Evolutionary conservation across 805 yeast species (phyloP).

Genomic region (Kodamaea kaohsiungensis): DNA sequence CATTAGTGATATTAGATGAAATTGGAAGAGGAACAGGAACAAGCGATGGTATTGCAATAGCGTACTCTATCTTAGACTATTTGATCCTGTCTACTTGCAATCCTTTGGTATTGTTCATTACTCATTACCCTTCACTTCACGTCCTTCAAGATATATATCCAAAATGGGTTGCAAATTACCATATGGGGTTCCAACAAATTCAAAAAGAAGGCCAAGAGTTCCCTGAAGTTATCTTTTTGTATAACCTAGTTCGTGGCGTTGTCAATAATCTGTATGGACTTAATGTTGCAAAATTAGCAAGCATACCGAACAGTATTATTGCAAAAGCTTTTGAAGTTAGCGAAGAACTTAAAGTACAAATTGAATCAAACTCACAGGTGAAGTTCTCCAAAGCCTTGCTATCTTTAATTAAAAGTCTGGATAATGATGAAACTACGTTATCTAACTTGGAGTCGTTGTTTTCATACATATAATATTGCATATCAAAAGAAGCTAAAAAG

Average conservation of each 20-base stretch:
- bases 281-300: constrained; percentile 80
- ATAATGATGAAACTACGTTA: background rate
- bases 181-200: constrained; percentile 64
- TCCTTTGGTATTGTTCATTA: constrained; percentile 73
- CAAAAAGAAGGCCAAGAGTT: constrained; percentile 29
- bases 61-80: constrained; percentile 67
- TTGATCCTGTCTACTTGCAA: constrained; percentile 38
- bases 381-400: background rate
- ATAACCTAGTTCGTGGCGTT: constrained; percentile 38
- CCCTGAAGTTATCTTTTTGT: constrained; percentile 42
- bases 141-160: constrained; percentile 45
- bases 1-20: constrained; percentile 70
- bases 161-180: constrained; percentile 54
- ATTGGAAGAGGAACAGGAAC: constrained; percentile 78
- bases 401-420: background rate
- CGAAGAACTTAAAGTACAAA: constrained; percentile 24
- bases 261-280: constrained; percentile 72
- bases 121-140: constrained; percentile 76
- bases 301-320: constrained; percentile 50
- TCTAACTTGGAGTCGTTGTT: background rate
- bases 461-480: background rate
- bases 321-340: constrained; percentile 45
- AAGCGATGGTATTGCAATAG: constrained; percentile 80
- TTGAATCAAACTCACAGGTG: background rate
- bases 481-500: background rate